Base-by-base conservation (phyloP, 2,329 filamentous ascomycete genomes). In the Madurella mycetomatis region DNA sequence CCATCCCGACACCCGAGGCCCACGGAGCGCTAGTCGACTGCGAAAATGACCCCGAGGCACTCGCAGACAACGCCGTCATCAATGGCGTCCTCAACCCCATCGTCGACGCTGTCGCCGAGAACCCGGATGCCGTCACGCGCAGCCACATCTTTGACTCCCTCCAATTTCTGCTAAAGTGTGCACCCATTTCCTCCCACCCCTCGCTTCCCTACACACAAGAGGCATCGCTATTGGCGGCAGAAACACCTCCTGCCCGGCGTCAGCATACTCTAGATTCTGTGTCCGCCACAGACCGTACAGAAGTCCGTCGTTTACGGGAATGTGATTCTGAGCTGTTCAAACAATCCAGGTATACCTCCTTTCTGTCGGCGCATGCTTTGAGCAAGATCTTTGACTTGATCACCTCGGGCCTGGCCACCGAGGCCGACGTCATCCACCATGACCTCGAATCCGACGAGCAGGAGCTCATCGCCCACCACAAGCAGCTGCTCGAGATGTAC, bases 81-180 rank as follows among this genome's bases (percentile, higher is more conserved):
- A 95, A 95, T 71, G 83, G 83, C 61, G 85, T 94, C 17, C 77
- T 99, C 58, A 95, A 99, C 68, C 87, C 89, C 19, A 95, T 99
- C 57, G 85, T 96, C 59, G 94, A 97, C 70, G 87, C 90, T 31
- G 84, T 99, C 30, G 91, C 92, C 51, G 91, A 95, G 67, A 95
- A 87, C 68, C 91, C 94, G 48, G 92, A 96, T 72, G 88, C 88
- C 56, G 86, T 99, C 62, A 85, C 84, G 59, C 86, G 86, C 72
- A 82, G 85, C 65, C 81, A 84, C 49, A 82, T 86, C 61, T 92
- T 97, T 75, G 92, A 99, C 76, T 96, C 92, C 58, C 73, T 99
- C 64, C 92, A 96, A 72, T 96, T 96, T 68, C 77, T 99, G 56
- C 81, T 99, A 76, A 99, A 99, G 92, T 97, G 84, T 78, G 90